Percentiles rank a stretch among this genome's conserved stretches.
Conservation (phyloP, 192 early-diverging fungal species). For the Podila clonocystis region DNA sequence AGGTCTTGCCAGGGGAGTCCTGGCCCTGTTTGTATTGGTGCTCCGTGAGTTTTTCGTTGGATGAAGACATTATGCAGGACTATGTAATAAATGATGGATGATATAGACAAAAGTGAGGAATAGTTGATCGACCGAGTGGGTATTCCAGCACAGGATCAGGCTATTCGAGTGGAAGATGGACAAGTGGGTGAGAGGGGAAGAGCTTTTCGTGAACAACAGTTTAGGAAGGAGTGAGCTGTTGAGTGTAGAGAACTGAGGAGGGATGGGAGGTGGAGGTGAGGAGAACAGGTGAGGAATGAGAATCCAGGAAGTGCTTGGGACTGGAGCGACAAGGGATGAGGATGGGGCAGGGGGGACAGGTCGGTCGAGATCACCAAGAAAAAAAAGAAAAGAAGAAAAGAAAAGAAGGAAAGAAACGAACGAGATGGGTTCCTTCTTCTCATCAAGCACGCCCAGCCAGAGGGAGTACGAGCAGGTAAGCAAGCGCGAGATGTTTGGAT, state of each 20-base stretch:
- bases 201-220: not conserved
- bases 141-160: not conserved
- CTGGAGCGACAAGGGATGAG: not conserved
- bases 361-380: conserved; percentile 25
- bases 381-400: conserved; percentile 1
- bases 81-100: not conserved
- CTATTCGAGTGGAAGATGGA: not conserved
- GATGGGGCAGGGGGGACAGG: conserved; percentile 4
- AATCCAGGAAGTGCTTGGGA: not conserved
- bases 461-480: no score
- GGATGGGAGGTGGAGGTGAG: not conserved
- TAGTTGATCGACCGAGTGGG: not conserved
- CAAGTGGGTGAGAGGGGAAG: not conserved
- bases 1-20: not conserved
- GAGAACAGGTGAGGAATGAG: not conserved
- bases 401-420: not conserved
- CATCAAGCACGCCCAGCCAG: no score
- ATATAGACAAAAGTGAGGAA: not conserved
- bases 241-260: not conserved
- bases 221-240: not conserved
- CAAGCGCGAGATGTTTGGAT: no score
- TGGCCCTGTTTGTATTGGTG: not conserved
- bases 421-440: not conserved
- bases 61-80: conserved; percentile 17
- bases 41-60: conserved; percentile 34